Evolutionary conservation across 768 basidiomycete genomes (phyloP).

Genomic region (Mycena albidolilacea): DNA sequence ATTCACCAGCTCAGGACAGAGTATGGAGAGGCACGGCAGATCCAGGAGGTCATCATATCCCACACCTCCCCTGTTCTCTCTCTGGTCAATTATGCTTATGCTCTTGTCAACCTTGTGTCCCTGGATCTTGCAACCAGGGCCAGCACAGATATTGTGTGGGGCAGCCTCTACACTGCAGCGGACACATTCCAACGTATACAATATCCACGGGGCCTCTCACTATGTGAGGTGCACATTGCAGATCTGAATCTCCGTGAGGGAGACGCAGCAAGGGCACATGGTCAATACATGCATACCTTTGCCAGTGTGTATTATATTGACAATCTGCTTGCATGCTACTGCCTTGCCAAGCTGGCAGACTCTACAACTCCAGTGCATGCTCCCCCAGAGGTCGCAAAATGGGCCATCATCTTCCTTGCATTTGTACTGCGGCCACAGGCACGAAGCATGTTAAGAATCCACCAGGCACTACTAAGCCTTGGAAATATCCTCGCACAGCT

Average conservation of each 20-base stretch:
- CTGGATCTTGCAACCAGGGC: background rate
- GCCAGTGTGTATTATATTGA: background rate
- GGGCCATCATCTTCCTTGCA: background rate
- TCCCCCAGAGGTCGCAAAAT: background rate
- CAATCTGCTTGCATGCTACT: background rate
- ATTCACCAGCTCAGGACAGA: no score
- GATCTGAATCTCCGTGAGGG: background rate
- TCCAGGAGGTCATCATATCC: background rate
- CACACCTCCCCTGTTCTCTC: background rate
- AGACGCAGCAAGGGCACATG: background rate
- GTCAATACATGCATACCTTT: background rate
- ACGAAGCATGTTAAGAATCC: background rate
- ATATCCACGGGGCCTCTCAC: background rate
- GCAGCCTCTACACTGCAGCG: background rate
- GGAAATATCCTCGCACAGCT: no score
- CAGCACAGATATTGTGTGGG: background rate
- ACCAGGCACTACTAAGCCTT: background rate
- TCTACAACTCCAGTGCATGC: background rate
- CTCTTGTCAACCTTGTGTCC: background rate
- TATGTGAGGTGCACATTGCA: background rate
- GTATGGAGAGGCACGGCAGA: no score
- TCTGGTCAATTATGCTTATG: background rate
- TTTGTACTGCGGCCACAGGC: background rate
- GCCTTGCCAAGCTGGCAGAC: background rate
- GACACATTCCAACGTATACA: background rate